phyloP scores from a whole-genome alignment of 176 grass and related monocot genomes.

The Neostapfia colusana region DNA sequence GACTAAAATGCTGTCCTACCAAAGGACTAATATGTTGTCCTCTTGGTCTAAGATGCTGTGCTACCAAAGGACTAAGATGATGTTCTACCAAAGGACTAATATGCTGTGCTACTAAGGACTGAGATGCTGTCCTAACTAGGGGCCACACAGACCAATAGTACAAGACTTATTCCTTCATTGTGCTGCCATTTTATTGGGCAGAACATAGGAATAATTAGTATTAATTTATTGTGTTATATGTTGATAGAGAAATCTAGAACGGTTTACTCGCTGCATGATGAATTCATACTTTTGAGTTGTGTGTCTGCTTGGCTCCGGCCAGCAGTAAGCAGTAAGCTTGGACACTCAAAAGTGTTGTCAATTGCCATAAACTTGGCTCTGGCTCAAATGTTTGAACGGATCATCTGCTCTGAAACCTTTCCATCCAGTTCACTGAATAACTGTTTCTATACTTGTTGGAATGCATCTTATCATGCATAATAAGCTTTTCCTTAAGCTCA shows the following conservation, averaged over 20 bases:
- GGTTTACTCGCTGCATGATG: background rate
- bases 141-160: too few species aligned
- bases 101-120: too few species aligned
- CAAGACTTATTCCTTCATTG: too few species aligned
- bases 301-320: background rate
- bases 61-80: too few species aligned
- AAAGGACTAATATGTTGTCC: too few species aligned
- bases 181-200: background rate
- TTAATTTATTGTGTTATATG: background rate
- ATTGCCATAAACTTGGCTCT: background rate
- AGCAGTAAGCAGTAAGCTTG: background rate
- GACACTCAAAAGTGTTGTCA: background rate
- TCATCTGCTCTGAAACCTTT: background rate
- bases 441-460: background rate
- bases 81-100: too few species aligned
- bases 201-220: background rate
- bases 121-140: too few species aligned
- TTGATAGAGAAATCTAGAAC: background rate
- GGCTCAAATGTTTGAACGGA: background rate
- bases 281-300: slow-evolving; percentile 19
- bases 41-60: too few species aligned
- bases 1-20: too few species aligned
- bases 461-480: background rate
- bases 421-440: background rate
- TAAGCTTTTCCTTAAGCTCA: background rate